Evolutionary conservation across 176 grass and related monocot species (phyloP).

Genomic region (Hyparrhenia diplandra): DNA sequence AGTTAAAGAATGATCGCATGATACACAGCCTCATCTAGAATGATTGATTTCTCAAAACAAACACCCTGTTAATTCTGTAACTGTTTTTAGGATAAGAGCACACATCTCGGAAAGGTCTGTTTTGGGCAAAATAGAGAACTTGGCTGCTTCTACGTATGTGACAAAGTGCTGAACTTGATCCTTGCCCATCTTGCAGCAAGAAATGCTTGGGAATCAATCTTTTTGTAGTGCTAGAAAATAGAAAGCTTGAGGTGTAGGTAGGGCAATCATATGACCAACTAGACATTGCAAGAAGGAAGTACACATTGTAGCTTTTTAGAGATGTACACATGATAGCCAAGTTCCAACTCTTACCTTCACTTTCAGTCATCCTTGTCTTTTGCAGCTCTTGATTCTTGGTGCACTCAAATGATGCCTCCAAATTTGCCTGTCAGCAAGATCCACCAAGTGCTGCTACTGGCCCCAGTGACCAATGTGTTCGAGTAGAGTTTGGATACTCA

Average conservation of each 20-base stretch:
- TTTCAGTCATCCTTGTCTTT: slow-evolving; percentile 16
- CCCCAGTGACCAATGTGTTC: neutral
- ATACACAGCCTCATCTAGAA: neutral
- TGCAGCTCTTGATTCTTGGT: slow-evolving; percentile 14
- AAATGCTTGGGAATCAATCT: slow-evolving; percentile 10
- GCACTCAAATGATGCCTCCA: slow-evolving; percentile 16
- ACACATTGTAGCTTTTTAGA: slow-evolving; percentile 18
- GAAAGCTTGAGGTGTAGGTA: neutral
- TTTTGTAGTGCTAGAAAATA: neutral
- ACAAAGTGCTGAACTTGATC: slow-evolving; percentile 3
- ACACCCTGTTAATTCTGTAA: neutral
- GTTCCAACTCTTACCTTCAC: slow-evolving; percentile 15
- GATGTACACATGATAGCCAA: neutral
- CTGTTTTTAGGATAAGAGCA: neutral
- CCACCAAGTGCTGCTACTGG: neutral
- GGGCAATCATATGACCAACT: slow-evolving; percentile 25
- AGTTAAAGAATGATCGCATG: neutral
- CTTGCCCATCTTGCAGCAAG: neutral
- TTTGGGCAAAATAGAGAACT: neutral
- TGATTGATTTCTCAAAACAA: neutral
- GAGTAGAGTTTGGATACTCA: neutral
- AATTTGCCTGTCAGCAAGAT: slow-evolving; percentile 6
- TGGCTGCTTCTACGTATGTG: neutral
- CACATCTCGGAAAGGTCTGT: neutral
- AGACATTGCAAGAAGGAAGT: slow-evolving; percentile 13